These are phyloP conservation scores for Tolypocladium ovalisporum DNA, from an alignment of 2,329 filamentous ascomycete genomes.

Conservation along the genomic window DNA sequence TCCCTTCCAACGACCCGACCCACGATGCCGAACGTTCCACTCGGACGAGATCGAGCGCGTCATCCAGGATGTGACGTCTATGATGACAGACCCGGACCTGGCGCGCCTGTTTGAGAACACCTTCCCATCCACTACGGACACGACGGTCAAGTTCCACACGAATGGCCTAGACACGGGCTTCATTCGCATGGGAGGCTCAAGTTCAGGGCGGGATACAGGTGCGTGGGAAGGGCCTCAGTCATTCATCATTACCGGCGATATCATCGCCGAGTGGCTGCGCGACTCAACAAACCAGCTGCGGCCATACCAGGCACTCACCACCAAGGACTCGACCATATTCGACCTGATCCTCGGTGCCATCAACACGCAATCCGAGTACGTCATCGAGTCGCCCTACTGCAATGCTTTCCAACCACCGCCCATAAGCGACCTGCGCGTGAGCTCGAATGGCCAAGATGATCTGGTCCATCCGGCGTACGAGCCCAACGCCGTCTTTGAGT, in stretches of 20 bases:
- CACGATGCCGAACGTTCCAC: conserved; percentile 77
- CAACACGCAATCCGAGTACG: conserved; percentile 90
- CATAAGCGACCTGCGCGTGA: conserved; percentile 61
- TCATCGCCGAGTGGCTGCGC: conserved; percentile 84
- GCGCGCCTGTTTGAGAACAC: conserved; percentile 91
- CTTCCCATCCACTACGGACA: conserved; percentile 78
- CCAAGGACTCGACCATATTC: conserved; percentile 67
- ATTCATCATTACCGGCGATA: conserved; percentile 89
- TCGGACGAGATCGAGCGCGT: conserved; percentile 81
- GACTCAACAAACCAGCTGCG: conserved; percentile 90
- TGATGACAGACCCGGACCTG: conserved; percentile 75
- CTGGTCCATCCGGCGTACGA: conserved; percentile 80
- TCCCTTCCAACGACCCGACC: conserved; percentile 75
- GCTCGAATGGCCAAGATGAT: conserved; percentile 73
- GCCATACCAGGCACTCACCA: conserved; percentile 78
- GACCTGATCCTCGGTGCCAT: conserved; percentile 83
- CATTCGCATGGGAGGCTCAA: conserved; percentile 20
- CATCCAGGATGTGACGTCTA: conserved; percentile 69
- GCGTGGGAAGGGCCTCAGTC: conserved; percentile 79
- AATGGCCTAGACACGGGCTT: conserved; percentile 38
- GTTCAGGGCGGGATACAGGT: conserved; percentile 32
- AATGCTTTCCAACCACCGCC: conserved; percentile 96
- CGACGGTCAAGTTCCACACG: conserved; percentile 79
- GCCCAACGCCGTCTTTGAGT: conserved; percentile 80
- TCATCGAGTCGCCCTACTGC: conserved; percentile 92